Evolutionary conservation across 2,329 filamentous ascomycete species (phyloP), one percentile per base, ranked within the genome.

Genomic region (Botrytis elliptica): DNA sequence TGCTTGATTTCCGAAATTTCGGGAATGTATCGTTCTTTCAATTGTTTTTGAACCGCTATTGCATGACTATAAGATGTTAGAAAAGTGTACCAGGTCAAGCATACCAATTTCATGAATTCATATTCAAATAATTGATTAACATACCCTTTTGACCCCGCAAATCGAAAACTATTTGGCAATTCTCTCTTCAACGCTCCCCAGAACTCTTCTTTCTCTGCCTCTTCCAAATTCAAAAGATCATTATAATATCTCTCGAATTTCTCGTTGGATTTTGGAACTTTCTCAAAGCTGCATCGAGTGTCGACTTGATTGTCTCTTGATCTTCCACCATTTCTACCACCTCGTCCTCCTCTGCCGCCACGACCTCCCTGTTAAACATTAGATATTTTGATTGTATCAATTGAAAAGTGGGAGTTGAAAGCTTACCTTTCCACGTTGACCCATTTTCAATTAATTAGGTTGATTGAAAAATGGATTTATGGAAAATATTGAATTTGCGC

Each of bases 111-210:
- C 0, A 33, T 25, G 36, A 42, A 38, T 8, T 68, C 36, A 57
- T 25, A 42, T 3, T 33, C 5, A 20, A 42, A 8, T 2, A 57
- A 57, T 68, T 22, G 46, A 55, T 9, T 9, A 12, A 82, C 84
- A 74, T 86, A 93, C 91, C 93, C 93, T 87, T 95, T 97, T 65
- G 94, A 98, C 55, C 96, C 96, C 75, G 94, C 97, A 84, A 99
- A 99, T 75, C 96, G 91, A 86, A 98, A 99, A 83, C 95, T 98
- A 85, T 98, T 98, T 73, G 96, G 96, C 69, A 99, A 86, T 81
- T 98, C 95, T 76, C 91, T 89, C 80, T 90, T 89, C 82, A 98
- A 85, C 0, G 92, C 89, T 55, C 88, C 88, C 96, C 96, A 99
- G 84, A 98, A 98, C 16, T 88, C 87, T 73, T 90, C 86, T 79